Conservation (phyloP, 2,329 filamentous ascomycete genomes). For the Graphilbum fragrans region DNA sequence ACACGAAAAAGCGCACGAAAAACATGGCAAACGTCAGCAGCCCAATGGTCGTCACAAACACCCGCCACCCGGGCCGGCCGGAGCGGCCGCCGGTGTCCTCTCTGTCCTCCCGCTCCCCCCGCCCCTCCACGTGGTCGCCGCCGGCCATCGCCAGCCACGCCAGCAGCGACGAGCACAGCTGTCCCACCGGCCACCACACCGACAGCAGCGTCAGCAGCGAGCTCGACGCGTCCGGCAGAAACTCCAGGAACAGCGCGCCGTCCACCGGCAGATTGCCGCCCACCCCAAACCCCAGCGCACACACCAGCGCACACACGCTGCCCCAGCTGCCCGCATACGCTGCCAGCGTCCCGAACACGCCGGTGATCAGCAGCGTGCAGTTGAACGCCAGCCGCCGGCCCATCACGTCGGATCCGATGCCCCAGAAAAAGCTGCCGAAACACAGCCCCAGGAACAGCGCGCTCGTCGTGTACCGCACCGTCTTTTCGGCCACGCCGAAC, state of each 20-base stretch:
- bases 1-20: conserved; percentile 63
- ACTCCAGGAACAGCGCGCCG: conserved; percentile 72
- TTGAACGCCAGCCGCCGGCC: conserved; percentile 77
- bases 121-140: conserved; percentile 22
- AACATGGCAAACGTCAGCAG: conserved; percentile 68
- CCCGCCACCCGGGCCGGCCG: conserved; percentile 58
- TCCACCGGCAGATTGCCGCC: conserved; percentile 71
- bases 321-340: conserved; percentile 60
- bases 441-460: conserved; percentile 66
- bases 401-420: conserved; percentile 63
- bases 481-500: conserved; percentile 57
- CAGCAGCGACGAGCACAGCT: conserved; percentile 58
- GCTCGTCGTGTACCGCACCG: conserved; percentile 70
- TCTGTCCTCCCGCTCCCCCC: no score
- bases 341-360: conserved; percentile 59
- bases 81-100: conserved; percentile 15
- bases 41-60: conserved; percentile 60
- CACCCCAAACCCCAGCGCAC: conserved; percentile 53
- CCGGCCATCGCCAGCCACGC: conserved; percentile 67
- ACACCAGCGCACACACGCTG: conserved; percentile 46
- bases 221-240: conserved; percentile 63
- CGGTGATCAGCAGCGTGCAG: conserved; percentile 61
- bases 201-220: conserved; percentile 68
- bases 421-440: conserved; percentile 70
- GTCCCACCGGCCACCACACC: conserved; percentile 78